A percentile compares a stretch with the other conserved stretches of the same genome.
phyloP scores from a whole-genome alignment of 1,284 basidiomycete genomes.

The Termitomyces sp. region DNA sequence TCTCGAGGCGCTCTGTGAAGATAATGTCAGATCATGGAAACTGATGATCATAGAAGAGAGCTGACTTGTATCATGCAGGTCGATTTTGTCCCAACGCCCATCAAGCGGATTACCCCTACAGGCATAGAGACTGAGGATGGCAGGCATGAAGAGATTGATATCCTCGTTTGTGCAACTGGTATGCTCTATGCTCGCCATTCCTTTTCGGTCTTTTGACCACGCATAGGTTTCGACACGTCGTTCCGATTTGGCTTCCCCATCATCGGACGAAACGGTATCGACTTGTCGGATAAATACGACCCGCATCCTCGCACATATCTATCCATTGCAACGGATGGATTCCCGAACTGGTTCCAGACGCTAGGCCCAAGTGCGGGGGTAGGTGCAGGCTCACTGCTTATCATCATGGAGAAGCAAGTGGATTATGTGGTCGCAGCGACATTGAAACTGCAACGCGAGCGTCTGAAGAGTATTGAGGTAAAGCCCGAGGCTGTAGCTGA shows the following conservation, averaged over 20 bases:
- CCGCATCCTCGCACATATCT: constrained; percentile 55
- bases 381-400: constrained; percentile 47
- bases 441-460: constrained; percentile 56
- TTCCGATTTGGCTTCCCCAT: constrained; percentile 47
- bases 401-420: constrained; percentile 50
- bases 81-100: constrained; percentile 46
- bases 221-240: constrained; percentile 43
- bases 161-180: constrained; percentile 59
- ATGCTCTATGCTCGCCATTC: background rate
- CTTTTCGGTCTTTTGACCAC: background rate
- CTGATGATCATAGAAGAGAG: background rate
- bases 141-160: constrained; percentile 46
- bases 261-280: constrained; percentile 43
- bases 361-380: constrained; percentile 52
- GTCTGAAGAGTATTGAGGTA: constrained; percentile 54
- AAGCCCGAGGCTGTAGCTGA: constrained; percentile 54
- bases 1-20: constrained; percentile 55
- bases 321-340: constrained; percentile 48
- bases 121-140: constrained; percentile 57
- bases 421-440: constrained; percentile 48
- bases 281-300: constrained; percentile 43
- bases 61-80: constrained; percentile 30
- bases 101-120: constrained; percentile 44
- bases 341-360: constrained; percentile 57
- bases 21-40: constrained; percentile 38